Base-by-base conservation (phyloP, 345 rosid genomes). In the Physaria fendleri region DNA sequence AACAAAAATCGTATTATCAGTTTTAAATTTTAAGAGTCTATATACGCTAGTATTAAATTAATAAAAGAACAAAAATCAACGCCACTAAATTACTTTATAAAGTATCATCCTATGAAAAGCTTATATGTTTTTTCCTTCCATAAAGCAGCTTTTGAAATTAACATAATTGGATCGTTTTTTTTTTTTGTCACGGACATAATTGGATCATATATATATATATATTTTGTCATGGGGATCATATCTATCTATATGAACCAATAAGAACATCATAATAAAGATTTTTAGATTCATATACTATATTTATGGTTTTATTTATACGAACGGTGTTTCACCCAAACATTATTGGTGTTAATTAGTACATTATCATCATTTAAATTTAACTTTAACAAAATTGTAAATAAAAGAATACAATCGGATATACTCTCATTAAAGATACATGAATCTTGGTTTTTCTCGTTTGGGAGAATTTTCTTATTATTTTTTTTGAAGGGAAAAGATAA, bases 71-170 rank as follows among this genome's bases (percentile, higher is more conserved):
- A 56, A 35, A 25, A 56, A 38, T 58, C 43, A 29, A 48, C 52
- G 45, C 38, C 52, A 48, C 65, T 37, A 30, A 47, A 22, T 66
- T 59, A 52, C 58, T 39, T 49, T 29, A 0, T 38, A 57, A 29
- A 22, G 50, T 30, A 5, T 56, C 34, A 8, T 38, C 42, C 27
- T 21, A 15, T 57, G 64, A 8, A 57, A 66, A 66, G 71, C 29
- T 40, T 57, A 23, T 29, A 48, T n/a, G n/a, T 58, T 23, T 58
- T 66, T 58, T 32, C 45, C 65, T 57, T 48, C 43, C 44, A 47
- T 22, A 30, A 58, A 40, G 45, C 53, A 58, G 59, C 64, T 24
- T 66, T 56, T n/a, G n/a, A n/a, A n/a, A n/a, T n/a, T n/a, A n/a
- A n/a, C n/a, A n/a, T n/a, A n/a, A n/a, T n/a, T n/a, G n/a, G n/a